These are phyloP conservation scores for Botryosphaeria dothidea DNA, from an alignment of 2,329 filamentous ascomycete species.

Conservation along the genomic window DNA sequence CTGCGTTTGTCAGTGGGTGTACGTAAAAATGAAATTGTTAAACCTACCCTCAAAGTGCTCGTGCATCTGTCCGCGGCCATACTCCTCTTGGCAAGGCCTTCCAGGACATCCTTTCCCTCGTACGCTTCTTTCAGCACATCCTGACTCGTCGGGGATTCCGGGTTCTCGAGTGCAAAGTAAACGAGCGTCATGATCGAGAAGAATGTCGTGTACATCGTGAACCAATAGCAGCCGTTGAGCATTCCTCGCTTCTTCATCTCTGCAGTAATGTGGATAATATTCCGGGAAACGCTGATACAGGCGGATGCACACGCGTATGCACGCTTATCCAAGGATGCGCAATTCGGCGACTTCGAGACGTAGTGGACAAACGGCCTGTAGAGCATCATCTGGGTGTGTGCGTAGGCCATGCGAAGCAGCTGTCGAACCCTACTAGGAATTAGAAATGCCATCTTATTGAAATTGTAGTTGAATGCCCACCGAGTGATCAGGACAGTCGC, in stretches of 20 bases:
- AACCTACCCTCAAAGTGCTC: conserved; percentile 69
- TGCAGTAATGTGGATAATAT: conserved; percentile 77
- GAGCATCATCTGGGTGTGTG: conserved; percentile 78
- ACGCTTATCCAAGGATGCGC: conserved; percentile 66
- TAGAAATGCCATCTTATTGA: not conserved
- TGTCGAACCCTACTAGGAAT: conserved; percentile 60
- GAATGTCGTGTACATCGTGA: conserved; percentile 81
- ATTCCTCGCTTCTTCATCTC: conserved; percentile 75
- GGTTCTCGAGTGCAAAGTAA: conserved; percentile 80
- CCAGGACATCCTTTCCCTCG: conserved; percentile 80
- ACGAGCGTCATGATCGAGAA: conserved; percentile 78
- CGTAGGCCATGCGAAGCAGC: conserved; percentile 75
- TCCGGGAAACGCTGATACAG: conserved; percentile 65
- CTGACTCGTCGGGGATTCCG: conserved; percentile 69
- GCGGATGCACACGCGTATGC: conserved; percentile 75
- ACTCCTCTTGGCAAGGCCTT: conserved; percentile 76
- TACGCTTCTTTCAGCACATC: conserved; percentile 84
- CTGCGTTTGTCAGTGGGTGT: conserved; percentile 44
- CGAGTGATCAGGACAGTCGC: conserved; percentile 73
- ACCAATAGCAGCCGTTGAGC: conserved; percentile 83
- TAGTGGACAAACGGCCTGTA: conserved; percentile 85
- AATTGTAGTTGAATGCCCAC: conserved; percentile 50
- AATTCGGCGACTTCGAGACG: conserved; percentile 61
- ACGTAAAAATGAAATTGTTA: not conserved
- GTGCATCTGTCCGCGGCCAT: conserved; percentile 88